Conservation (phyloP, 2,329 filamentous ascomycete genomes). For the Ceratocystis ficicola region DNA sequence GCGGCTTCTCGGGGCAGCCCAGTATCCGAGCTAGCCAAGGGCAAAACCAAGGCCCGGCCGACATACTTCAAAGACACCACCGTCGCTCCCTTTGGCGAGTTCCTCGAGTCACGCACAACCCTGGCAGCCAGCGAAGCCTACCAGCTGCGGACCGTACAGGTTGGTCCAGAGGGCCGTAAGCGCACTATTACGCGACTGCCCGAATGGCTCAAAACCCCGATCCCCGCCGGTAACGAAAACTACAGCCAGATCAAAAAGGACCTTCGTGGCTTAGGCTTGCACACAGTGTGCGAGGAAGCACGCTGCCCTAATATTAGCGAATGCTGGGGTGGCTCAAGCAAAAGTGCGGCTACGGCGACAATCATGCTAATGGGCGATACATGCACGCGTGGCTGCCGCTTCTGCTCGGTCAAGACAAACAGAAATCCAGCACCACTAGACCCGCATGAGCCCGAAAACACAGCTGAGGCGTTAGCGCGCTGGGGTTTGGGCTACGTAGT, state of each 20-base stretch:
- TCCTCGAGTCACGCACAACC: conserved; percentile 36
- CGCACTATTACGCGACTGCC: conserved; percentile 64
- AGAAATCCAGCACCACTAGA: conserved; percentile 67
- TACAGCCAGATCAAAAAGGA: conserved; percentile 94
- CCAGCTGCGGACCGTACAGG: conserved; percentile 49
- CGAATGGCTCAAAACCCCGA: conserved; percentile 90
- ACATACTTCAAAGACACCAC: conserved; percentile 50
- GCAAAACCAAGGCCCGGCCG: conserved; percentile 31
- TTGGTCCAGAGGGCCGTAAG: conserved; percentile 51
- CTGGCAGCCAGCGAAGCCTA: conserved; percentile 45
- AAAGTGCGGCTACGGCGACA: conserved; percentile 84
- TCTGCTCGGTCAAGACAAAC: conserved; percentile 91
- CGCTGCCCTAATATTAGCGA: conserved; percentile 95
- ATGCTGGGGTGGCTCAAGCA: conserved; percentile 88
- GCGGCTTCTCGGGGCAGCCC: conserved; percentile 19
- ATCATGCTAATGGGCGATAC: conserved; percentile 99
- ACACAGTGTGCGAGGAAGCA: conserved; percentile 96
- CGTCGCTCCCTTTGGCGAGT: conserved; percentile 47
- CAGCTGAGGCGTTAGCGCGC: conserved; percentile 76
- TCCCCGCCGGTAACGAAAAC: conserved; percentile 67
- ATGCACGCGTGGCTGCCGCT: conserved; percentile 88
- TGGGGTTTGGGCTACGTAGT: conserved; percentile 97
- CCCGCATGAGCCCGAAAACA: conserved; percentile 92
- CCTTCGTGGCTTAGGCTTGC: conserved; percentile 73
- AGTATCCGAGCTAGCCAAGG: conserved; percentile 26